These are phyloP conservation scores for Cardamine occulta DNA, from an alignment of 345 rosid species.

Conservation along the genomic window DNA sequence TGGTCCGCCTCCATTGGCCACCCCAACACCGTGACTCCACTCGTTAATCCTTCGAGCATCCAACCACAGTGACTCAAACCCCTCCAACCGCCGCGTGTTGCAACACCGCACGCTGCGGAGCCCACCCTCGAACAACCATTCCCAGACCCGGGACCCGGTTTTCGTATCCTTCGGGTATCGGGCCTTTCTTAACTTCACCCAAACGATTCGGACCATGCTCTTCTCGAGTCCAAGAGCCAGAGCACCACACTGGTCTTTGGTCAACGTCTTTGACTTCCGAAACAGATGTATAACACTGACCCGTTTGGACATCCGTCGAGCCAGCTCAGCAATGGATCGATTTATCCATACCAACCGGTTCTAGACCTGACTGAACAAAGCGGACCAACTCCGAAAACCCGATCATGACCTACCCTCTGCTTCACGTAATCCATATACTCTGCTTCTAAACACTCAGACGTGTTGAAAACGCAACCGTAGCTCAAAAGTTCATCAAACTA, in stretches of 20 bases:
- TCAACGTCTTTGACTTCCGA: constrained; percentile 65
- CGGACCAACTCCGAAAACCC: constrained; percentile 66
- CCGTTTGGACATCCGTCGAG: constrained; percentile 57
- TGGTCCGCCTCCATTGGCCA: constrained; percentile 31
- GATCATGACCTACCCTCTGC: constrained; percentile 48
- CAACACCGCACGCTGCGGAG: constrained; percentile 57
- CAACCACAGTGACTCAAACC: constrained; percentile 55
- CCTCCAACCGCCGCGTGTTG: constrained; percentile 60
- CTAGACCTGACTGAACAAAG: constrained; percentile 50
- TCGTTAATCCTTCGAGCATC: constrained; percentile 59
- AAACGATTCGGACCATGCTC: constrained; percentile 27
- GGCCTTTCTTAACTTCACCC: constrained; percentile 41
- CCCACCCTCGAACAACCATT: constrained; percentile 58
- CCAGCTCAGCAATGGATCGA: constrained; percentile 45
- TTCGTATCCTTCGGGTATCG: constrained; percentile 54
- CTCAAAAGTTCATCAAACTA: constrained; percentile 44
- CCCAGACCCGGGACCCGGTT: constrained; percentile 54
- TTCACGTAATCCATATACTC: constrained; percentile 45
- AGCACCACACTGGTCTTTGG: constrained; percentile 45
- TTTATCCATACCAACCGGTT: constrained; percentile 9
- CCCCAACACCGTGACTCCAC: constrained; percentile 50
- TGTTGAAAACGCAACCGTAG: constrained; percentile 56
- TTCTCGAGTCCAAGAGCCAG: constrained; percentile 13
- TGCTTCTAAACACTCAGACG: constrained; percentile 53
- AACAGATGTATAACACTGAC: constrained; percentile 67